Evolutionary conservation across 2,329 filamentous ascomycete species (phyloP), one percentile per base, ranked within the genome.

Genomic region (Polychaeton citri): DNA sequence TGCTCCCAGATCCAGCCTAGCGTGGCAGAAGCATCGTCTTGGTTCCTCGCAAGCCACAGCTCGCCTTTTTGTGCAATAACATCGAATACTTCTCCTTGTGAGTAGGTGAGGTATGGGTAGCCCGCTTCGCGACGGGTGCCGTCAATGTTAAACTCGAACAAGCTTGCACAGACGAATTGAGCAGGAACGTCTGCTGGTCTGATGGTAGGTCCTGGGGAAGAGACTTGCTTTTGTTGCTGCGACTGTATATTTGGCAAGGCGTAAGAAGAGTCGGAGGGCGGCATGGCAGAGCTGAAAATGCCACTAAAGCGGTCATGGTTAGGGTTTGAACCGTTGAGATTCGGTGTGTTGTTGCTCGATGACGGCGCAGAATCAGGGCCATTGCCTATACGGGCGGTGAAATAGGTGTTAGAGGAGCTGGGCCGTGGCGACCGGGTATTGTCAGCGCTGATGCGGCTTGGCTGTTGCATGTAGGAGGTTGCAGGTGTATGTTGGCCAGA

Each of bases 1-100:
- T 95, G 95, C 51, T 87, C 93, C 90, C 90, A 98, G 51, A 98
- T 94, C 90, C 90, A 98, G 35, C 90, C 90, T 21, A 96, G 78
- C 45, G 77, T 71, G 45, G 81, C 73, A 8, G 66, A 69, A 2
- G 76, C 65, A 58, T 98, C 90, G 53, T 98, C 90, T 62, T 98
- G 90, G 55, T 98, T 98, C 59, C 85, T 85, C 36, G 90, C 90
- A 38, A 98, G 75, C 90, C 90, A 98, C 33, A 96, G 71, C 65
- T 98, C 90, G 44, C 90, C 90, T 58, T 95, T 95, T 60, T 95
- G 87, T 19, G 81, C 90, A 53, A 98, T 85, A 36, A 98, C 67
- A 50, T 69, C 63, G 48, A 68, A 67, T 33, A 68, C 64, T 67
- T 98, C 90, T 45, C 90, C 90, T 36, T 87, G 83, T 47, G 88